A percentile compares a stretch with the other conserved stretches of the same genome.
These are phyloP conservation scores for Suillus occidentalis DNA, from an alignment of 768 basidiomycete species.

Conservation along the genomic window DNA sequence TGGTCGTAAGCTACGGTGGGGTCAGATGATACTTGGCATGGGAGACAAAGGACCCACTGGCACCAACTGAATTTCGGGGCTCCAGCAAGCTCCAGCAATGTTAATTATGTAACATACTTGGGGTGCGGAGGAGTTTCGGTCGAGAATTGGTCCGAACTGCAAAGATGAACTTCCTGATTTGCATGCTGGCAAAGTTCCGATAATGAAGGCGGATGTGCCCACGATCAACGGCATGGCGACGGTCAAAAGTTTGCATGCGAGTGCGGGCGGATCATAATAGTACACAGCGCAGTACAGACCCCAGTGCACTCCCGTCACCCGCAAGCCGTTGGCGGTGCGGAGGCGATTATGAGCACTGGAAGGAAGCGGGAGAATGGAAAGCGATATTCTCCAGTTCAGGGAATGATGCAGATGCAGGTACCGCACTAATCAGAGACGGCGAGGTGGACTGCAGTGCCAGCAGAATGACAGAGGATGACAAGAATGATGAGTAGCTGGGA, in stretches of 20 bases:
- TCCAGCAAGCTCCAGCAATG: not conserved
- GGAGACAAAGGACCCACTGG: not conserved
- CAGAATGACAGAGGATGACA: not conserved
- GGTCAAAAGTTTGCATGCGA: not conserved
- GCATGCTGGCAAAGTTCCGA: slow-evolving; percentile 3
- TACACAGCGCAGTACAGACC: not conserved
- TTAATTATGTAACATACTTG: not conserved
- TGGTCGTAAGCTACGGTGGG: not conserved
- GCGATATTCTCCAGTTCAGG: not conserved
- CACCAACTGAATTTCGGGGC: not conserved
- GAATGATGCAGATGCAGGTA: not conserved
- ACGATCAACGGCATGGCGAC: slow-evolving; percentile 1
- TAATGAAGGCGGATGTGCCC: not conserved
- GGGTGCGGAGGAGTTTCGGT: not conserved
- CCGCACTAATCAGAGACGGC: not conserved
- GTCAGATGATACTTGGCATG: not conserved
- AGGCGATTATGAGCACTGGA: not conserved
- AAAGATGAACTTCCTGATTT: not conserved
- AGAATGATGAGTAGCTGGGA: not conserved
- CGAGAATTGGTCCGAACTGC: not conserved
- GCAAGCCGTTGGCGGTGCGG: not conserved
- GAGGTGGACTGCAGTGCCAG: not conserved
- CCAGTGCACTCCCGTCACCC: not conserved
- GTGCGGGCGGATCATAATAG: not conserved
- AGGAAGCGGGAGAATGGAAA: not conserved